phyloP scores from a whole-genome alignment of 305 asterid genomes.

The Caryopteris hybrid region DNA sequence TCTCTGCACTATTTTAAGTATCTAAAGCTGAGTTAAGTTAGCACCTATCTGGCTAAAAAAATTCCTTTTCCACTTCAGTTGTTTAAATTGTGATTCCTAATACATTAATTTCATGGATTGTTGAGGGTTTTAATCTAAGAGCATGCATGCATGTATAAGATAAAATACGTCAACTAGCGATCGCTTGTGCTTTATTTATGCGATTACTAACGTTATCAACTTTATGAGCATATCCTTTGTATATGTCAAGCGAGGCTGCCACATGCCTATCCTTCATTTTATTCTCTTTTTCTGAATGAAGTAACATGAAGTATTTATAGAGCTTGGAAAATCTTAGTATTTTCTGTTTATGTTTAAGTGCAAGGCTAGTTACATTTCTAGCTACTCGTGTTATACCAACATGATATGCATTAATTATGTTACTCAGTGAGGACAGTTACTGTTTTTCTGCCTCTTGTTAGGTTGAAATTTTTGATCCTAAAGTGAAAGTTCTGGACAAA shows the following conservation, averaged over 20 bases:
- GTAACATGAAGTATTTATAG: background rate
- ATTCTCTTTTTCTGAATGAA: background rate
- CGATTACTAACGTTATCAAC: background rate
- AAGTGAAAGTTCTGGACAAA: conserved; percentile 21
- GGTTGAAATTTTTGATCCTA: conserved; percentile 60
- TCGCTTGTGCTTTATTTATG: background rate
- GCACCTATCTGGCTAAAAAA: background rate
- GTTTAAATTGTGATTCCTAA: background rate
- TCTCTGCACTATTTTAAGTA: background rate
- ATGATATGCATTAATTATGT: background rate
- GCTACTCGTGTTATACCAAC: background rate
- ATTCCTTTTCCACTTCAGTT: background rate
- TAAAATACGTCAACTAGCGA: background rate
- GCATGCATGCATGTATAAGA: background rate
- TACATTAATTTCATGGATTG: background rate
- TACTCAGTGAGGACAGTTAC: background rate
- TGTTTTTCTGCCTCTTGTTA: conserved; percentile 22
- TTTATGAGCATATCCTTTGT: background rate
- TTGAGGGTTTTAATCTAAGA: background rate
- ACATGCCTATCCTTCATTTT: background rate
- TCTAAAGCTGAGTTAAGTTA: background rate
- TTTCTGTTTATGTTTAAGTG: background rate
- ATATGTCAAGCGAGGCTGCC: background rate
- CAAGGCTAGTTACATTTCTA: background rate
- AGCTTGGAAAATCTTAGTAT: background rate